Base-by-base conservation (phyloP, 495 filamentous ascomycete genomes). In the Physcia stellaris region DNA sequence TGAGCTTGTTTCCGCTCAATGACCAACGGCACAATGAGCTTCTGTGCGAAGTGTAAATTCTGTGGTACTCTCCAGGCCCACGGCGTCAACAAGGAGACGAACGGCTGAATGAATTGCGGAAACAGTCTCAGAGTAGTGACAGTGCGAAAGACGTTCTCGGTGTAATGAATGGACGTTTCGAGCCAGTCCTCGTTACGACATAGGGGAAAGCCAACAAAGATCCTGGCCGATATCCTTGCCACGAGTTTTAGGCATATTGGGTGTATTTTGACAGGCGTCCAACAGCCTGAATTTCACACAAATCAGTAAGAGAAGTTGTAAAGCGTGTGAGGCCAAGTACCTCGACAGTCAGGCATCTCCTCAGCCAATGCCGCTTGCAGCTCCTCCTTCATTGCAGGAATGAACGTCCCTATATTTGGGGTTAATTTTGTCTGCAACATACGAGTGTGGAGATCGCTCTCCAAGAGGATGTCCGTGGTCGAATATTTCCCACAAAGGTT, bases 181-280 rank as follows among this genome's bases (percentile, higher is more conserved):
- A 70, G 50, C 50, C 67, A 62, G 0, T 55, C 52, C 5, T 50
- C 46, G 39, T 71, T 59, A 6, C 59, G 59, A 39, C 62, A 65
- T 7, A 69, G 35, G 0, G 52, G 48, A 0, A 42, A 46, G 21
- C 68, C 68, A 5, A 68, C 45, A 38, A 71, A 70, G n/a, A 68
- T 52, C 16, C 59, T 49, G 2, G 64, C 60, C 2, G 67, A 65
- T 7, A 66, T 50, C 12, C 62, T 61, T 10, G 63, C 61, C 23
- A 72, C 53, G n/a, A 68, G 33, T 4, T 57, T 41, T 18, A 65
- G 51, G 27, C 65, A 56, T 4, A 52, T 54, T 1, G 63, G 50
- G 35, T 61, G 64, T n/a, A 68, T 54, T 24, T 48, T 41, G 2
- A 70, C 38, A 9, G 61, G 58, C 15, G 48, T 58, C 38, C 48